Evolutionary conservation across 2,329 filamentous ascomycete genomes (phyloP), one percentile per base, ranked within the genome.

Genomic region (Byssoonygena ceratinophila): DNA sequence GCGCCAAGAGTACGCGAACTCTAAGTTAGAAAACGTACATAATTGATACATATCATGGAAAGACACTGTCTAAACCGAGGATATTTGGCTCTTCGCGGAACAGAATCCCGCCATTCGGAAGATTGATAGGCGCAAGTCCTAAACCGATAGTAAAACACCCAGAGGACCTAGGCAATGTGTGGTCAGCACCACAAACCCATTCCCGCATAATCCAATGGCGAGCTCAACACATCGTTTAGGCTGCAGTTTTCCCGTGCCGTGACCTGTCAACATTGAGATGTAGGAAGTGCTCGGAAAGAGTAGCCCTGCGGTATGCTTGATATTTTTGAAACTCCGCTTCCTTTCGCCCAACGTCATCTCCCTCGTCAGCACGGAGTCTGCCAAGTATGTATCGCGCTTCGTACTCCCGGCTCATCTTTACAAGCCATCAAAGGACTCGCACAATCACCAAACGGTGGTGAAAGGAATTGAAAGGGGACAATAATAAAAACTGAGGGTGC

Each of bases 181-280:
- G 0, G 82, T 85, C 82, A 0, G 82, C 81, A 55, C 86, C 85
- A 0, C 83, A 81, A 48, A 82, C 76, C 80, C 82, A 84, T 59
- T 84, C 79, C 60, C 85, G 82, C 61, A 85, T 76, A 41, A 85
- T 82, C 82, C 86, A 32, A 87, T 74, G 2, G 83, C 82, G 1
- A 87, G 74, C 59, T 85, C 82, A 0, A 85, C 81, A 4, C 84
- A 78, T 1, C 83, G 74, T 0, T 77, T 83, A 0, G 79, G 82
- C 57, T 86, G 82, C 7, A 86, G 65, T 48, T 83, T 79, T 1
- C 74, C 83, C 0, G 80, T 82, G 2, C 80, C 80, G 51, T 79
- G 76, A 1, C 81, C 82, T 49, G 84, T 81, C 1, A 87, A 67
- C 83, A 87, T 86, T 45, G 78, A 71, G 2, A 77, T 60, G 59